These are phyloP conservation scores for Solanum pinnatisectum DNA, from an alignment of 257 asterid genomes.

Conservation along the genomic window DNA sequence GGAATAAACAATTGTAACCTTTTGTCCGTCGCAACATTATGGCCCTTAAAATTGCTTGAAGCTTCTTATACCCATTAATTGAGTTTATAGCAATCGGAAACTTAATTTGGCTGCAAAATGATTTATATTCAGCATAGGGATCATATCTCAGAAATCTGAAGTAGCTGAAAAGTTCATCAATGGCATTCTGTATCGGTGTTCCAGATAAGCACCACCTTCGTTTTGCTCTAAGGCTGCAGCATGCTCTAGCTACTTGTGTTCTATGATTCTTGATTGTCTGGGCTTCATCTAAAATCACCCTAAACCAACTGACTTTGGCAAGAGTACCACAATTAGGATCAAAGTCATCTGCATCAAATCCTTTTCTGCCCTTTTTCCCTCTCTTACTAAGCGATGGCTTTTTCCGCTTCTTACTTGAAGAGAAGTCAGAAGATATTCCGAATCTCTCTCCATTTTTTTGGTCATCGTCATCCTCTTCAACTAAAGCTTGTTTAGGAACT, in stretches of 20 bases:
- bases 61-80: conserved; percentile 67
- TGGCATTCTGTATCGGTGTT: conserved; percentile 93
- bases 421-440: conserved; percentile 71
- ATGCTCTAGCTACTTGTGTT: conserved; percentile 97
- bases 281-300: conserved; percentile 95
- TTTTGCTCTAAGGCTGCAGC: conserved; percentile 96
- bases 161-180: conserved; percentile 94
- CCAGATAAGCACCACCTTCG: conserved; percentile 99
- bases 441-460: conserved; percentile 50
- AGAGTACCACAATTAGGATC: conserved; percentile 74
- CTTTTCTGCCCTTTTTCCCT: conserved; percentile 58
- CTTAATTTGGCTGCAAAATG: conserved; percentile 57
- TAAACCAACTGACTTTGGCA: conserved; percentile 85
- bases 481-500: conserved; percentile 86
- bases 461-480: conserved; percentile 78
- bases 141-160: conserved; percentile 89
- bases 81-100: conserved; percentile 61
- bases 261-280: conserved; percentile 95
- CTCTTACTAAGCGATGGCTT: conserved; percentile 47
- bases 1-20: conserved; percentile 33
- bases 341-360: conserved; percentile 38
- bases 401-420: conserved; percentile 47
- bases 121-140: conserved; percentile 79
- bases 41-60: conserved; percentile 67
- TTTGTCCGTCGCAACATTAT: conserved; percentile 98